Conservation (phyloP, 2,329 filamentous ascomycete species). For the Aaosphaeria pasadenensis region DNA sequence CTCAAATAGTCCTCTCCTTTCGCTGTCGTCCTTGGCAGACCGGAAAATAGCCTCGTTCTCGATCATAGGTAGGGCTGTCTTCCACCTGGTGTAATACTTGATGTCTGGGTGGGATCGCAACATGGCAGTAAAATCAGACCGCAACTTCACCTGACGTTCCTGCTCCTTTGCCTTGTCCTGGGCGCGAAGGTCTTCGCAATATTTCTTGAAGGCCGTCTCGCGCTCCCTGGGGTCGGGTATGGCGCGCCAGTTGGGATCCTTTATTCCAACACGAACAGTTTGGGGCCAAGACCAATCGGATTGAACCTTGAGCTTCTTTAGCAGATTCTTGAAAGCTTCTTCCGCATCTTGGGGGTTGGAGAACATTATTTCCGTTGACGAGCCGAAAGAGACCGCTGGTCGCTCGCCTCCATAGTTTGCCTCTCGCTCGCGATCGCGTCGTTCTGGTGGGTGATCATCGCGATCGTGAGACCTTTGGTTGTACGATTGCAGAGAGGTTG, state of each 20-base stretch:
- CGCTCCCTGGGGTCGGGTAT: conserved; percentile 91
- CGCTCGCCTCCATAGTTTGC: conserved; percentile 37
- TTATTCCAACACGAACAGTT: conserved; percentile 78
- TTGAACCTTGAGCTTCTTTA: conserved; percentile 81
- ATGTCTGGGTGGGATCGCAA: conserved; percentile 95
- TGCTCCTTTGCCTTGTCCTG: conserved; percentile 95
- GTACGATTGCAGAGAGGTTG: conserved; percentile 42
- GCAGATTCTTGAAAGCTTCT: conserved; percentile 85
- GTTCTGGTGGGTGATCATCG: conserved; percentile 42
- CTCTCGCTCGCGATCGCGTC: conserved; percentile 45
- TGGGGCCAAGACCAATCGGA: conserved; percentile 93
- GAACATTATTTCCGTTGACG: conserved; percentile 52
- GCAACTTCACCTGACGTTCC: conserved; percentile 86
- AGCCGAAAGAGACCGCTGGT: conserved; percentile 35
- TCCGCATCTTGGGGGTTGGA: conserved; percentile 77
- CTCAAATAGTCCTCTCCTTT: conserved; percentile 86
- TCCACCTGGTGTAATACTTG: conserved; percentile 95
- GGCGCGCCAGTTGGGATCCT: conserved; percentile 87
- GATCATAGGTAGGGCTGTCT: conserved; percentile 89
- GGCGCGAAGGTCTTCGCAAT: conserved; percentile 80
- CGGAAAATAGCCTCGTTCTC: conserved; percentile 95
- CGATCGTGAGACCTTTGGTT: conserved; percentile 31
- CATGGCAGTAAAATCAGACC: conserved; percentile 94
- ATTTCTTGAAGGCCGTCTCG: conserved; percentile 90
- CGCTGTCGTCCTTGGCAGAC: conserved; percentile 81